These are phyloP conservation scores for Exophiala lecanii-corni DNA, from an alignment of 2,329 filamentous ascomycete species.

Conservation along the genomic window DNA sequence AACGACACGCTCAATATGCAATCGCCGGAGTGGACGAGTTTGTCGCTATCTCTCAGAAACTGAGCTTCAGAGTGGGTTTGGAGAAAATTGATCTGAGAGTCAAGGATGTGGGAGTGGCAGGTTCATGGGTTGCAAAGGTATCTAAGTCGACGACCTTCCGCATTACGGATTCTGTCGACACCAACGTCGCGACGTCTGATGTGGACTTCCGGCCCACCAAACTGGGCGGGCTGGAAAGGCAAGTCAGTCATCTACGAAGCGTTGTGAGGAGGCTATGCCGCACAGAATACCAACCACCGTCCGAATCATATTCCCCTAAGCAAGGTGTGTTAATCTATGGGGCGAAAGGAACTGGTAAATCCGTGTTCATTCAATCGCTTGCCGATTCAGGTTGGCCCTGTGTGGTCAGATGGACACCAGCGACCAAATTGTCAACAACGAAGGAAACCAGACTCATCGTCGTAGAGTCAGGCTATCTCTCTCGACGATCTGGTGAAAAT, in stretches of 20 bases:
- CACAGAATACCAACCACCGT: constrained; percentile 9
- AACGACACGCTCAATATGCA: constrained; percentile 50
- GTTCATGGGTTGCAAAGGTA: constrained; percentile 15
- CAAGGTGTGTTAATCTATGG: constrained; percentile 72
- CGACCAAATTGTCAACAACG: constrained; percentile 46
- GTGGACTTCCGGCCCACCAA: constrained; percentile 15
- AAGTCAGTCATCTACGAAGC: constrained; percentile 15
- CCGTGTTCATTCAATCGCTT: constrained; percentile 64
- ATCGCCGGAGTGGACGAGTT: constrained; percentile 35
- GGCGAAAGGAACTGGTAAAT: constrained; percentile 79
- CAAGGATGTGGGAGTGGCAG: constrained; percentile 9
- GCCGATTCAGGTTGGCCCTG: constrained; percentile 65
- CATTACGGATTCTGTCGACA: constrained; percentile 1
- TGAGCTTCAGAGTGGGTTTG: constrained; percentile 13
- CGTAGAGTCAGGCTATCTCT: constrained; percentile 11
- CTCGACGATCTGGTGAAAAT: constrained; percentile 27
- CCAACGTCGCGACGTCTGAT: background rate
- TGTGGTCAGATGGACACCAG: constrained; percentile 47
- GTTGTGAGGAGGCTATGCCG: constrained; percentile 17
- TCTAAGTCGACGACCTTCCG: constrained; percentile 14
- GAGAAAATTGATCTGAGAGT: constrained; percentile 31
- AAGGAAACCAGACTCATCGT: constrained; percentile 24
- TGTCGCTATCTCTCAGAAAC: constrained; percentile 26
- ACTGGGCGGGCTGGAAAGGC: constrained; percentile 19
- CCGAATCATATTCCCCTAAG: constrained; percentile 28